Base-by-base conservation (phyloP, 441 rosid species). In the Brassica hybrid region DNA sequence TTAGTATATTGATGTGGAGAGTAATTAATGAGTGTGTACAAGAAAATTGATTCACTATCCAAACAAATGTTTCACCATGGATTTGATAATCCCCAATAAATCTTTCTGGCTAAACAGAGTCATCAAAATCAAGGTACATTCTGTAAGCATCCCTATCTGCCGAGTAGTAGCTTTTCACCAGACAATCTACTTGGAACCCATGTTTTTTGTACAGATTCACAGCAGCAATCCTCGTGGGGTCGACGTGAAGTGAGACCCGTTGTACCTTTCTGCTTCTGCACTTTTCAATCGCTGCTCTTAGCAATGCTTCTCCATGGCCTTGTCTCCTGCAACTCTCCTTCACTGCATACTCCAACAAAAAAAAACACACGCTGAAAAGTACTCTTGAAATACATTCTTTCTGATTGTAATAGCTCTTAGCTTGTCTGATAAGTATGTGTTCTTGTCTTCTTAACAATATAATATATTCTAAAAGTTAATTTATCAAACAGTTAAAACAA, bases 211-310 rank as follows among this genome's bases (percentile, higher is more conserved):
- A 94, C 16, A 92, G 81, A 79, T 79, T 83, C 85, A 88, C 64
- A 0, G 97, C 96, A 5, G 90, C 63, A 61, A 41, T 76, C 77
- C 93, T 88, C 72, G 74, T 65, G 5, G 94, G 93, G 61, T 90
- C 97, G 56, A 94, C 98, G 69, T 92, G 91, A 54, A 94, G 91
- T 25, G 86, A 79, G 65, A 94, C 76, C 13, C 93, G 79, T 27
- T 82, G 88, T 13, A 89, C 84, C 41, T 81, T 87, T 81, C 92
- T 87, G 61, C 74, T 79, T 69, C 91, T 86, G 82, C 96, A 94
- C 67, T 89, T 88, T 12, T 81, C 80, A 2, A 88, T 87, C 11
- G 94, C 93, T 8, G 89, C 94, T 54, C 76, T 87, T 68, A 92
- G 65, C 78, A 90, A 77, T 32, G 86, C 85, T 84, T 88, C 96